Conservation (phyloP, 306 rosid genomes). For the Rosa rugosa region DNA sequence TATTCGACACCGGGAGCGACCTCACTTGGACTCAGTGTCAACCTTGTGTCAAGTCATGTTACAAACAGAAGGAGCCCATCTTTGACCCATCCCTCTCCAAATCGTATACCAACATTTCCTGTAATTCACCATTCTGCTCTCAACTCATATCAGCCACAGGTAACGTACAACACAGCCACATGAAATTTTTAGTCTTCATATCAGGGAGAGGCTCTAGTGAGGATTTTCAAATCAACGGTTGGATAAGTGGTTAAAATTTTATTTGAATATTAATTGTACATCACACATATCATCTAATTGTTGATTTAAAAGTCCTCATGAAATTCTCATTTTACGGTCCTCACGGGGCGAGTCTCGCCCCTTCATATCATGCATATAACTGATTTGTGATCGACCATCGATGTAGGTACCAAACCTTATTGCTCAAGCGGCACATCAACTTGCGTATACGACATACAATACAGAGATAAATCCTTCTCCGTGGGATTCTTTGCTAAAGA, state of each 20-base stretch:
- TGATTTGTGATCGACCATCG: neutral
- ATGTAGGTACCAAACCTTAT: conserved; percentile 11
- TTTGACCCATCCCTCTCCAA: conserved; percentile 51
- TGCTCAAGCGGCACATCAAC: conserved; percentile 34
- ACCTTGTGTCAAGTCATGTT: conserved; percentile 61
- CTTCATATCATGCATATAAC: neutral
- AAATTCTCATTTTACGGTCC: no score
- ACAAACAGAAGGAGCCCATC: conserved; percentile 48
- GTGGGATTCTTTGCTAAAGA: conserved; percentile 4
- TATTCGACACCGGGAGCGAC: conserved; percentile 28
- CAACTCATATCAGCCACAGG: conserved; percentile 58
- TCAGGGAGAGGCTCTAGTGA: no score
- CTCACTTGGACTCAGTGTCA: conserved; percentile 62
- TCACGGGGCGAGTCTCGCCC: no score
- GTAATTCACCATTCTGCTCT: conserved; percentile 44
- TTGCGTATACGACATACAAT: conserved; percentile 45
- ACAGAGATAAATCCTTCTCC: conserved; percentile 36
- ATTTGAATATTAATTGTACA: no score
- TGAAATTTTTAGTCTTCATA: no score
- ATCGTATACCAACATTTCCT: conserved; percentile 53
- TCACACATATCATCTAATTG: no score
- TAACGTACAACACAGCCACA: neutral
- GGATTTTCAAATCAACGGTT: no score
- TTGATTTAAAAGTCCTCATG: no score
- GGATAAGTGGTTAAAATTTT: no score